phyloP scores from a whole-genome alignment of 1,284 basidiomycete genomes.

The Xerocomus minutiporus region DNA sequence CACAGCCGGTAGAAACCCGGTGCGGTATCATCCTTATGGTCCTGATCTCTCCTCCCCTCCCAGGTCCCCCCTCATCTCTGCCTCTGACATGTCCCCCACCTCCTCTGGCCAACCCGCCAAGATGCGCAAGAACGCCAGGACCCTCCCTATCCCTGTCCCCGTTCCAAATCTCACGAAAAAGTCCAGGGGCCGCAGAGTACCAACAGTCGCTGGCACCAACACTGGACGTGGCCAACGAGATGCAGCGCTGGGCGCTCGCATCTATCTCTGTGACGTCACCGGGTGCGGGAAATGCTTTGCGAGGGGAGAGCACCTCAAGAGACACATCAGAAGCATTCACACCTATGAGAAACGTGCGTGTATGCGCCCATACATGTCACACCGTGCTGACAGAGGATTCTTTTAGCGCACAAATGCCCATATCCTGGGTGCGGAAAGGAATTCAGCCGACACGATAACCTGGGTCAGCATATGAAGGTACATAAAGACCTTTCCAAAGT shows the following conservation, averaged over 20 bases:
- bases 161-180: slow-evolving; percentile 71
- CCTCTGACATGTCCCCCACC: slow-evolving; percentile 26
- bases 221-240: slow-evolving; percentile 27
- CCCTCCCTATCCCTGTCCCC: slow-evolving; percentile 57
- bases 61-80: slow-evolving; percentile 30
- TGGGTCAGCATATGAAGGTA: slow-evolving; percentile 72
- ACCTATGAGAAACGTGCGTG: slow-evolving; percentile 63
- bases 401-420: slow-evolving; percentile 68
- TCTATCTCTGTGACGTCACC: slow-evolving; percentile 66
- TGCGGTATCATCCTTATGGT: slow-evolving; percentile 34
- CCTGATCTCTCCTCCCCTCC: slow-evolving; percentile 30
- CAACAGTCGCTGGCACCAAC: slow-evolving; percentile 43
- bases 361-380: slow-evolving; percentile 5
- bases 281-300: slow-evolving; percentile 76
- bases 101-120: slow-evolving; percentile 22
- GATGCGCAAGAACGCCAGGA: slow-evolving; percentile 38
- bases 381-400: slow-evolving; percentile 8
- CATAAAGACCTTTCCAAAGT: slow-evolving; percentile 42
- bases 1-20: slow-evolving; percentile 31
- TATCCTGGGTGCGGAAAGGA: slow-evolving; percentile 75
- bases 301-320: slow-evolving; percentile 61
- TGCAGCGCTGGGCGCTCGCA: slow-evolving; percentile 45
- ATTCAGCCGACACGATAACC: slow-evolving; percentile 83
- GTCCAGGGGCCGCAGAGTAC: slow-evolving; percentile 63
- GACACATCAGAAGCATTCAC: slow-evolving; percentile 62